Evolutionary conservation across 768 basidiomycete genomes (phyloP).

Genomic region (Ramaria sp.): DNA sequence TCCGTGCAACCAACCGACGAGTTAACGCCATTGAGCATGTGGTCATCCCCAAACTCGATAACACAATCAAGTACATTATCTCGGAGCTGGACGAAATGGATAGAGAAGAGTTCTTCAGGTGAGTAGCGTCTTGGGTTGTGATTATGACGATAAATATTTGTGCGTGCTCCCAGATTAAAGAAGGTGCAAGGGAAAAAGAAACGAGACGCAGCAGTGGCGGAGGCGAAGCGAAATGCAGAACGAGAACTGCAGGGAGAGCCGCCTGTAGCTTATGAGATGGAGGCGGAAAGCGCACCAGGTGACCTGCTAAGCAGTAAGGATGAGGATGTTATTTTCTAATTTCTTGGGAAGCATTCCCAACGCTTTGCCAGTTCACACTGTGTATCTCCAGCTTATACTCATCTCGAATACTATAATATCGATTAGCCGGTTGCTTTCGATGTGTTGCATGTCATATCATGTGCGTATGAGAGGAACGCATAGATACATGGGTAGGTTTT

Average conservation of each 20-base stretch:
- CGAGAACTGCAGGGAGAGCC: slow-evolving; percentile 7
- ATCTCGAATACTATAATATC: neutral
- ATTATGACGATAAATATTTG: neutral
- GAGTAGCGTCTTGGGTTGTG: slow-evolving; percentile 12
- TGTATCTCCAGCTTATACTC: neutral
- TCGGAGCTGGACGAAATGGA: slow-evolving; percentile 99
- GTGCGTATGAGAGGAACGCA: slow-evolving; percentile 24
- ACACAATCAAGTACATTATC: slow-evolving; percentile 96
- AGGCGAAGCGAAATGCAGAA: slow-evolving; percentile 12
- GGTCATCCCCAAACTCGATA: slow-evolving; percentile 89
- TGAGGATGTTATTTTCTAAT: slow-evolving; percentile 86
- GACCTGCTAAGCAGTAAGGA: slow-evolving; percentile 83
- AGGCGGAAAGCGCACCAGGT: slow-evolving; percentile 28
- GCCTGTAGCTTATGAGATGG: slow-evolving; percentile 14
- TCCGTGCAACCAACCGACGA: slow-evolving; percentile 96
- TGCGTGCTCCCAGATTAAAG: slow-evolving; percentile 53
- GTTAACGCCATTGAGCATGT: slow-evolving; percentile 99
- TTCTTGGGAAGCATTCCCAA: neutral
- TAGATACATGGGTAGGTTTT: slow-evolving; percentile 62
- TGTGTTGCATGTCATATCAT: slow-evolving; percentile 34
- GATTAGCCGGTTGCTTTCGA: neutral
- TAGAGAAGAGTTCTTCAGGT: slow-evolving; percentile 90
- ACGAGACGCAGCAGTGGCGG: slow-evolving; percentile 48
- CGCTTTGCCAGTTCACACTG: neutral
- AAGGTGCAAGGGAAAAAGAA: slow-evolving; percentile 98